These are phyloP conservation scores for Reutealis trisperma DNA, from an alignment of 345 rosid species.

Conservation along the genomic window DNA sequence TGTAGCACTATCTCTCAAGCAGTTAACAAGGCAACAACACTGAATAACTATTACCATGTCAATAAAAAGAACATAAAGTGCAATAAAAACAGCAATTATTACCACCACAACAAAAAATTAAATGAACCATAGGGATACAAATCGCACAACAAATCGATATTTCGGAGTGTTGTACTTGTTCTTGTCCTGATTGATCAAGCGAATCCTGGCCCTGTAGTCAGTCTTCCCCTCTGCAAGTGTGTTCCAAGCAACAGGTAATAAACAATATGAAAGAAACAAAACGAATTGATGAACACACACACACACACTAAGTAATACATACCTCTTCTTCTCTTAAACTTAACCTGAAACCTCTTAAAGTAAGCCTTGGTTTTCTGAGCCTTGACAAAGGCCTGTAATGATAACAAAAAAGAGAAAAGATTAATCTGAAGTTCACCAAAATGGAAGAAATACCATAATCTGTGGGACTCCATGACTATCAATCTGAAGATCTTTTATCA, in stretches of 20 bases:
- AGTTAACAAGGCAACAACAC: background rate
- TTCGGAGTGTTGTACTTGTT: slow-evolving; percentile 80
- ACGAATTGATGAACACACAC: background rate
- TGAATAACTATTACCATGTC: background rate
- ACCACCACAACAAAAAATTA: background rate
- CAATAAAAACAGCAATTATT: background rate
- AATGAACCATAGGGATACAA: slow-evolving; percentile 42
- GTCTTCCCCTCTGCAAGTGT: slow-evolving; percentile 62
- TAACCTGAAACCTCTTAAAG: slow-evolving; percentile 71
- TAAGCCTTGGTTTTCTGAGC: slow-evolving; percentile 58
- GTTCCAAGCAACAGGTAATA: background rate
- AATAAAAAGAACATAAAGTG: background rate
- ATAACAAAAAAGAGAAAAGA: background rate
- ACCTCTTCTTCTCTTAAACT: slow-evolving; percentile 80
- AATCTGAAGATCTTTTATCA: too few relatives aligned
- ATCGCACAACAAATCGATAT: slow-evolving; percentile 69
- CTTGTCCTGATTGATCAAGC: slow-evolving; percentile 75
- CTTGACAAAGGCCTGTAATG: slow-evolving; percentile 50
- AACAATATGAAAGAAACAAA: background rate
- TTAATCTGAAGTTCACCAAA: background rate
- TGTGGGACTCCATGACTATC: too few relatives aligned
- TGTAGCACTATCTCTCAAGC: background rate
- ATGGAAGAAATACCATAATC: too few relatives aligned
- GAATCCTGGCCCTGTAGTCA: slow-evolving; percentile 71
- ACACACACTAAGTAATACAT: slow-evolving; percentile 28